Evolutionary conservation across 1,284 basidiomycete species (phyloP), one percentile per base, ranked within the genome.

Genomic region (Cutaneotrichosporon arboriforme): DNA sequence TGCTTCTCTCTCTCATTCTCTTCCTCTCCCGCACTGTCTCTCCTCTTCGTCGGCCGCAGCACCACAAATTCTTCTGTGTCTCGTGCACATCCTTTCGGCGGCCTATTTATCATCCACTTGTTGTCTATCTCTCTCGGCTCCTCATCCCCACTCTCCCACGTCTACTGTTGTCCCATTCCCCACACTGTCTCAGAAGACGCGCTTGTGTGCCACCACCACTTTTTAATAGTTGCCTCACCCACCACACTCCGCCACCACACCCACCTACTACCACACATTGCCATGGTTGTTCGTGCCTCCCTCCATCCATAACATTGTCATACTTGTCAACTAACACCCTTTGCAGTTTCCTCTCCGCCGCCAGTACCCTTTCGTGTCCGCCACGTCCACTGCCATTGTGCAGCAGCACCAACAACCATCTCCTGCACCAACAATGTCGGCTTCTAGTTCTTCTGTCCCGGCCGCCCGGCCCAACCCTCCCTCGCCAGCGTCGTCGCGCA

Each of bases 401-500:
- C 26, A 31, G 26, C 26, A 31, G 26, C 26, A 31, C 7, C 26
- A 31, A 10, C 26, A 31, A 31, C 26, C 26, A 5, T 31, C 26
- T 31, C 26, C 26, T 10, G 26, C 26, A 20, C 15, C 40, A 8
- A 41, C 40, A 22, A 41, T 41, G 40, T 39, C 38, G n/a, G 40
- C 40, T 26, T 41, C 40, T 12, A 40, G 17, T 18, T 48, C 46
- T 21, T 59, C 65, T 22, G 61, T 69, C 44, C 65, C 66, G 13
- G 64, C 65, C 34, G 60, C 64, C 50, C 59, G 71, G 42, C 55
- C 67, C 34, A 68, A 54, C 51, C 66, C 68, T 33, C 60, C 67
- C n/a, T 69, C 70, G 4, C 67, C 69, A 2, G 60, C 67, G n/a
- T 63, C 68, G n/a, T 65, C 64, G 8, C 63, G 70, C 47, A 72